Evolutionary conservation across 352 stramenopile species (phyloP).

Genomic region (Phytophthora tentaculata): DNA sequence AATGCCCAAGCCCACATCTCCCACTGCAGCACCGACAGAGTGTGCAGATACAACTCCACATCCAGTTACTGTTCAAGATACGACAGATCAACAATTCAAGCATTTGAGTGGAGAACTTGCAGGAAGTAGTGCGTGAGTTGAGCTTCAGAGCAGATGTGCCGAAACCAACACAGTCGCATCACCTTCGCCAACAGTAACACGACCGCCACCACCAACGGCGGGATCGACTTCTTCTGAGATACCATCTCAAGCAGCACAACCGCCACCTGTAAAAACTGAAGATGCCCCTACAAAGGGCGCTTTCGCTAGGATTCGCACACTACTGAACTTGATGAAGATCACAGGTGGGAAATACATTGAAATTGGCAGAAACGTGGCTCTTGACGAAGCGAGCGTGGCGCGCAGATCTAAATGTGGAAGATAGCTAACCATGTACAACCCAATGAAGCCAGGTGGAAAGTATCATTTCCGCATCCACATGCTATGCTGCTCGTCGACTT

Average conservation of each 20-base stretch:
- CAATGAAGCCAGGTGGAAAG: slow-evolving; percentile 37
- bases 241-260: not conserved
- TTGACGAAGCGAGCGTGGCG: not conserved
- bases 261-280: too few species aligned
- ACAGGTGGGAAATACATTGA: slow-evolving; percentile 12
- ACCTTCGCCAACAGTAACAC: too few species aligned
- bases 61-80: too few species aligned
- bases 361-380: not conserved
- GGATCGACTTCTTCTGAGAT: too few species aligned
- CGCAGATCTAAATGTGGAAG: slow-evolving; percentile 8
- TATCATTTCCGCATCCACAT: slow-evolving; percentile 47
- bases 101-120: too few species aligned
- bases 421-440: slow-evolving; percentile 2
- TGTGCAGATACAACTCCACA: too few species aligned
- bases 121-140: too few species aligned
- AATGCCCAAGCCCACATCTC: not conserved
- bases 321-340: slow-evolving; percentile 24
- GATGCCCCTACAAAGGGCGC: not conserved
- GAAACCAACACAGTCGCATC: too few species aligned
- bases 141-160: too few species aligned
- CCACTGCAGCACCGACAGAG: too few species aligned
- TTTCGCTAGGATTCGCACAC: not conserved
- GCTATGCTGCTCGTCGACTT: slow-evolving; percentile 37
- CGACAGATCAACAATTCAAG: too few species aligned
- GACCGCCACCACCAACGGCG: too few species aligned